These are phyloP conservation scores for Colletotrichum aenigma DNA, from an alignment of 2,329 filamentous ascomycete genomes.

Conservation along the genomic window DNA sequence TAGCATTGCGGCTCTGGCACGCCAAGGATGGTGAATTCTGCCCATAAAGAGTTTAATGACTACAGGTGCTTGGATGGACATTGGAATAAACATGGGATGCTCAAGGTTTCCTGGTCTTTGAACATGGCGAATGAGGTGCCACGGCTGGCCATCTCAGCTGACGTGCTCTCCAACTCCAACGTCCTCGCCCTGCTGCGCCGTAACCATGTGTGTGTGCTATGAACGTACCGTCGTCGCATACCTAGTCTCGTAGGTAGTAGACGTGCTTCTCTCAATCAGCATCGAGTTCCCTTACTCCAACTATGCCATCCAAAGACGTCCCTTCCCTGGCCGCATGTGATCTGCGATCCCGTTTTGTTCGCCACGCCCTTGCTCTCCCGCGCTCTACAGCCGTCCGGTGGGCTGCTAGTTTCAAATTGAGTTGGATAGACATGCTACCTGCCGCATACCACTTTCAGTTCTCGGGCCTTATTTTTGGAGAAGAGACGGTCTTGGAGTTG, in stretches of 20 bases:
- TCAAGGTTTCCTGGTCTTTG: background rate
- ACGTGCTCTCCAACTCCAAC: background rate
- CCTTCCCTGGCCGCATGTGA: background rate
- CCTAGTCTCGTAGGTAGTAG: background rate
- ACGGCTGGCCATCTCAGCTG: background rate
- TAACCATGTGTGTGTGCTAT: background rate
- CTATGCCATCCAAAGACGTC: background rate
- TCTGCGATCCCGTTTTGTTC: background rate
- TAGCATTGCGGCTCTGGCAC: slow-evolving; percentile 10
- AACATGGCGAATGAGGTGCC: background rate
- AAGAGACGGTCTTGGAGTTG: background rate
- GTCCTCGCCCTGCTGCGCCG: background rate
- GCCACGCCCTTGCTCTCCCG: background rate
- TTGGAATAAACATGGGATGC: background rate
- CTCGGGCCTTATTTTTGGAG: background rate
- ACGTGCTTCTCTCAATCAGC: background rate
- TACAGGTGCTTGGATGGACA: background rate
- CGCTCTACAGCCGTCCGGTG: background rate
- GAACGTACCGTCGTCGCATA: background rate
- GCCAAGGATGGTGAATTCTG: background rate
- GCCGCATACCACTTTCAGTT: background rate
- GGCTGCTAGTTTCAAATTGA: background rate
- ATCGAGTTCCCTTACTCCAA: background rate
- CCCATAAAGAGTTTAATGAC: background rate
- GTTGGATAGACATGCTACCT: background rate